Percentiles rank a stretch among this genome's conserved stretches.
Evolutionary conservation across 257 asterid genomes (phyloP).

Genomic region (Solanum commersonii): DNA sequence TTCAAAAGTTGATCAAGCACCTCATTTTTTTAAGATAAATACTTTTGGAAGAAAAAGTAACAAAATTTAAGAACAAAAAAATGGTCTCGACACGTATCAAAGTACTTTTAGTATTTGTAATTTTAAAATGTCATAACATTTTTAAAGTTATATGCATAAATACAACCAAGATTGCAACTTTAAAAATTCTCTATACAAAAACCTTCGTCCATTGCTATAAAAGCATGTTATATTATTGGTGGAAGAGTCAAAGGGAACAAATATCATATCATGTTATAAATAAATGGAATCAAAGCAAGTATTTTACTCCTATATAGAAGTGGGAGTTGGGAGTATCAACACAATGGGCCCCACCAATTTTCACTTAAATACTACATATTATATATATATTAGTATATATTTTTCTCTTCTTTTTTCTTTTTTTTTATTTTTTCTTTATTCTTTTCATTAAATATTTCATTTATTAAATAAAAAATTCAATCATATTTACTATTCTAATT

Average conservation of each 20-base stretch:
- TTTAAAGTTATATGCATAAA: not conserved
- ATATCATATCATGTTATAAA: not conserved
- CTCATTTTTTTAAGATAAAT: not conserved
- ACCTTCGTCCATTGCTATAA: not conserved
- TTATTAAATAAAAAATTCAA: too few relatives aligned
- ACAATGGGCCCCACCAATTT: too few relatives aligned
- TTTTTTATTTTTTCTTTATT: too few relatives aligned
- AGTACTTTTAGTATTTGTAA: not conserved
- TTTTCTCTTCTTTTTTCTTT: too few relatives aligned
- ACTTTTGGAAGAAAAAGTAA: too few relatives aligned
- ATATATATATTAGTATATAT: too few relatives aligned
- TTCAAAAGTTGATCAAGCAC: not conserved
- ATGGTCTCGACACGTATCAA: not conserved
- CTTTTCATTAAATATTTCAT: too few relatives aligned
- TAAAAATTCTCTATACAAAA: not conserved
- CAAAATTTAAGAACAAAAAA: not conserved
- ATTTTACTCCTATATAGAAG: too few relatives aligned
- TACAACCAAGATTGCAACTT: not conserved
- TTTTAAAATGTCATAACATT: not conserved
- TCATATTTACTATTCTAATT: too few relatives aligned
- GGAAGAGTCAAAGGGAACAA: not conserved
- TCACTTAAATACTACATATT: too few relatives aligned
- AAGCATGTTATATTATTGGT: not conserved
- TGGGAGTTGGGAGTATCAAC: too few relatives aligned
- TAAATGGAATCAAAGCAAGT: constrained; percentile 17